phyloP scores from a whole-genome alignment of 768 basidiomycete genomes.

The Mycena epipterygia region DNA sequence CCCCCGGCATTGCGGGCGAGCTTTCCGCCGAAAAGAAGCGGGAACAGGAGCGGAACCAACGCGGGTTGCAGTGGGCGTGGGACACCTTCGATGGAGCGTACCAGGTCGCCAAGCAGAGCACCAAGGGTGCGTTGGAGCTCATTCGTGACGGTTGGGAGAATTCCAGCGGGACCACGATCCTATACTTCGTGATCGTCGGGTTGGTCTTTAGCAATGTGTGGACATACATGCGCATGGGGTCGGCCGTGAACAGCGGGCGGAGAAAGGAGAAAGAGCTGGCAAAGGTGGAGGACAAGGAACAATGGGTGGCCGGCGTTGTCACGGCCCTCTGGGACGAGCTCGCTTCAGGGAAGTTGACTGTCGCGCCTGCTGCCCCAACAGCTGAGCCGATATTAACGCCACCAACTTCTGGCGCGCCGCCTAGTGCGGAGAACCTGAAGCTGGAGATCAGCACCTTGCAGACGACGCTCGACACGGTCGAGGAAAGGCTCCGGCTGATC shows the following conservation, averaged over 20 bases:
- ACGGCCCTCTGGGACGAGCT: slow-evolving; percentile 82
- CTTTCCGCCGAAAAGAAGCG: slow-evolving; percentile 62
- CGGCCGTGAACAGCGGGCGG: slow-evolving; percentile 57
- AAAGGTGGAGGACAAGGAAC: slow-evolving; percentile 77
- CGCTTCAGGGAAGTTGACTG: slow-evolving; percentile 56
- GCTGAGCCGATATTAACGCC: slow-evolving; percentile 20
- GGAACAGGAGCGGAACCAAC: slow-evolving; percentile 77
- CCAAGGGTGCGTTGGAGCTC: slow-evolving; percentile 81
- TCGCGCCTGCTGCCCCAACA: slow-evolving; percentile 18
- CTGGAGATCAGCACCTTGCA: slow-evolving; percentile 64
- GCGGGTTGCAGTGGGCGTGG: slow-evolving; percentile 89
- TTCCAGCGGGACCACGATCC: slow-evolving; percentile 76
- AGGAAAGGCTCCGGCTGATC: slow-evolving; percentile 67
- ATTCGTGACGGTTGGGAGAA: slow-evolving; percentile 86
- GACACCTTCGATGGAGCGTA: slow-evolving; percentile 87
- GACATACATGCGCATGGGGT: slow-evolving; percentile 62
- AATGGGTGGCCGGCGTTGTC: slow-evolving; percentile 81
- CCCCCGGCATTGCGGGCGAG: slow-evolving; percentile 32
- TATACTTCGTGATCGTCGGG: slow-evolving; percentile 79
- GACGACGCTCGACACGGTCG: slow-evolving; percentile 67
- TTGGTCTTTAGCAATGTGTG: slow-evolving; percentile 87
- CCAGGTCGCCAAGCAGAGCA: slow-evolving; percentile 78
- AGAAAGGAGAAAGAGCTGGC: slow-evolving; percentile 62
- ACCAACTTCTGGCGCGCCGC: slow-evolving; percentile 11
- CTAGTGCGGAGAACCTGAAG: slow-evolving; percentile 48